Evolutionary conservation across 148 eudicot species (phyloP).

Genomic region (Rhododendron williamsianum): DNA sequence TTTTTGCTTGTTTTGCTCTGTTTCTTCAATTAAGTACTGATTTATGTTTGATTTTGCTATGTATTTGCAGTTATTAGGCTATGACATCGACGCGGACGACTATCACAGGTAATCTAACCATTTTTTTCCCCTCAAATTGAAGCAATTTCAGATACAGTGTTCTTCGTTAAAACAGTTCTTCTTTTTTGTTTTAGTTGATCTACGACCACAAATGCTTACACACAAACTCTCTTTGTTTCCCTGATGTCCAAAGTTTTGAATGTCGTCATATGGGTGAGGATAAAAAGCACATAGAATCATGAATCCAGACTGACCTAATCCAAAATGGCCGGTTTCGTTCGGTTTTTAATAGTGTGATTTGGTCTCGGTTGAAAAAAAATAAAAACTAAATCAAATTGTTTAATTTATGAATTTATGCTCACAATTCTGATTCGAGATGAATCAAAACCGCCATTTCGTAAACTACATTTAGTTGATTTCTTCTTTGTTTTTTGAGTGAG

Average conservation of each 20-base stretch:
- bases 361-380: not conserved
- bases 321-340: not conserved
- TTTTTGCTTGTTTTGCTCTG: not conserved
- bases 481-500: too few relatives aligned
- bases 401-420: too few relatives aligned
- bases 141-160: not conserved
- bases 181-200: not conserved
- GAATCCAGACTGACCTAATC: not conserved
- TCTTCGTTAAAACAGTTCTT: not conserved
- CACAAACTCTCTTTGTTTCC: too few relatives aligned
- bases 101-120: conserved; percentile 40
- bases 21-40: not conserved
- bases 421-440: too few relatives aligned
- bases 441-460: not conserved
- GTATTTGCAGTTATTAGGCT: conserved; percentile 62
- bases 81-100: conserved; percentile 64
- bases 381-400: not conserved
- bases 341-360: too few relatives aligned
- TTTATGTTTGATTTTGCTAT: not conserved
- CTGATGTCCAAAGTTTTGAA: not conserved
- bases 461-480: too few relatives aligned
- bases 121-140: not conserved
- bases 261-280: too few relatives aligned
- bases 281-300: too few relatives aligned
- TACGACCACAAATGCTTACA: too few relatives aligned